A percentile compares a stretch with the other conserved stretches of the same genome.
These are phyloP conservation scores for Xylaria castorea DNA, from an alignment of 495 filamentous ascomycete species.

Conservation along the genomic window DNA sequence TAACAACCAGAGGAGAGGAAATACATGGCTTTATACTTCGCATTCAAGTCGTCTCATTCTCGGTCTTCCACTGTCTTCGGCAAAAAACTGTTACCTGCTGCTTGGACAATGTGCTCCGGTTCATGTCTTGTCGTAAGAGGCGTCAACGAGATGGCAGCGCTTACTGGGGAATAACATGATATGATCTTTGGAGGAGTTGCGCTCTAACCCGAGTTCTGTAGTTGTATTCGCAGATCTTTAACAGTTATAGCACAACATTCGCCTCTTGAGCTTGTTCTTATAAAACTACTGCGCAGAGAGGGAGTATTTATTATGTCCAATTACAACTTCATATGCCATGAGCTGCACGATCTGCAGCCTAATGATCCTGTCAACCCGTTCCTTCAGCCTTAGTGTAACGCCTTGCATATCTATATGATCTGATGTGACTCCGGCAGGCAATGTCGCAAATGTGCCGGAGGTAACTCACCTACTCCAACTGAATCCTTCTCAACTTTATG, in stretches of 20 bases:
- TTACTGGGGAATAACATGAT: neutral
- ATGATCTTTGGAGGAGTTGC: neutral
- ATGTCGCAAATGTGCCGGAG: neutral
- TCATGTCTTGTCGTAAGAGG: neutral
- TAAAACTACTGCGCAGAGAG: neutral
- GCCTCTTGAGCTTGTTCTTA: neutral
- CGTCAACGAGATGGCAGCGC: neutral
- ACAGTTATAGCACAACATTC: neutral
- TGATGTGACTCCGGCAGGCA: neutral
- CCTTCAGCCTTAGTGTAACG: neutral
- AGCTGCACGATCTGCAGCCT: neutral
- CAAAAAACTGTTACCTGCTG: neutral
- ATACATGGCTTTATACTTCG: neutral
- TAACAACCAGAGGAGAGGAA: neutral
- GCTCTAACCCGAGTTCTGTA: neutral
- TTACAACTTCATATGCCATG: neutral
- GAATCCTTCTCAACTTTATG: neutral
- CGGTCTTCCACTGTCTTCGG: neutral
- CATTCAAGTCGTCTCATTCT: neutral
- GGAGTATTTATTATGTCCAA: neutral
- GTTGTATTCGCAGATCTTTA: neutral
- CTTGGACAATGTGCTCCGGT: neutral
- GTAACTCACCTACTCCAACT: neutral
- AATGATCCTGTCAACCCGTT: neutral
- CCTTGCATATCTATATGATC: neutral